Base-by-base conservation (phyloP, 257 asterid species). In the Nicotiana benthamiana region DNA sequence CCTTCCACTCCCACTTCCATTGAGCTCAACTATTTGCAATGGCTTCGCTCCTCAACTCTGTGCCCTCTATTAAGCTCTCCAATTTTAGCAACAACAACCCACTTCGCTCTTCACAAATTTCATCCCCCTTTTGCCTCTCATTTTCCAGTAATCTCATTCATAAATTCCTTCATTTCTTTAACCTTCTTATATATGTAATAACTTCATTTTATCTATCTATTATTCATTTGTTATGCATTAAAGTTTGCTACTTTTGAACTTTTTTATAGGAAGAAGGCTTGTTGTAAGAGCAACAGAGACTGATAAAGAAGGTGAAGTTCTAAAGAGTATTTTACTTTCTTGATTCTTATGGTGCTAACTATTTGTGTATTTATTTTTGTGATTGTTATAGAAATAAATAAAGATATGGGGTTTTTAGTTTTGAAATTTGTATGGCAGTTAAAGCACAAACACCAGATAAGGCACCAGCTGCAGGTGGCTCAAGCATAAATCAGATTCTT, bases 261-360 rank as follows among this genome's bases (percentile, higher is more conserved):
- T 15, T 3, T 40, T 67, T 67, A 27, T 61, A 94, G 98, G 97
- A 70, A 75, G 90, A 86, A 87, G 91, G 82, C 84, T 88, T 74
- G 89, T 83, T n/a, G 95, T 95, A 83, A 90, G 93, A 79, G 97
- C 98, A 79, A 51, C 97, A 72, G 99, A 93, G 84, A 91, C 92
- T 60, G 99, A 93, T 82, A 82, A 92, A 81, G 88, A 93, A 89
- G 90, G 99, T 79, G 32, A 59, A 77, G 22, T 0, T 40, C 48
- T 40, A 40, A 40, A 40, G 12, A 40, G 48, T 3, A 34, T 3
- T 27, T 9, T 12, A 10, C 28, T 46, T 22, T 74, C 48, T 40
- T 12, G 24, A n/a, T 75, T 22, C 7, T 24, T 46, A 22, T 75
- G 30, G 40, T 3, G 11, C 52, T 74, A 18, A 72, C 48, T 75